Evolutionary conservation across 495 filamentous ascomycete genomes (phyloP), one percentile per base, ranked within the genome.

Genomic region (Opeltia flavorubescens): DNA sequence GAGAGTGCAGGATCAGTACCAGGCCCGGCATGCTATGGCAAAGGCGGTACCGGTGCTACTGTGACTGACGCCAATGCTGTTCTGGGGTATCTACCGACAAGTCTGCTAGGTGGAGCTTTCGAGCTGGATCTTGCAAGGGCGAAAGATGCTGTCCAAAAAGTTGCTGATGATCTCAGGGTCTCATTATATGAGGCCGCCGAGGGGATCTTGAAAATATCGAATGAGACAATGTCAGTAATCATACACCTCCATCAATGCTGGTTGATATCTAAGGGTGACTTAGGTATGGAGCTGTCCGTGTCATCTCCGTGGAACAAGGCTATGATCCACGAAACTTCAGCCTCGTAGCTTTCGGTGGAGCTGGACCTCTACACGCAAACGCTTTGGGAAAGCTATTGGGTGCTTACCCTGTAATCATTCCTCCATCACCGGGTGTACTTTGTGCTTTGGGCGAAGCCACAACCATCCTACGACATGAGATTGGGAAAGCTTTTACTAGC

Each of bases 311-410:
- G 4, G 69, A 74, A 42, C 70, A 71, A 43, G 70, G 70, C 7
- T 69, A 69, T 30, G 68, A 74, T 47, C 69, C 69, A 13, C 61
- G 63, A n/a, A 67, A 70, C 11, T 74, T 74, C 51, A 68, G 69
- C 2, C 58, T 74, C 4, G 70, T 74, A 3, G 69, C 69, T 0
- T 72, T 72, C 48, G 70, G 70, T 8, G 70, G 70, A 35, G 70
- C 68, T n/a, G 69, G 69, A 4, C 69, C 69, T 18, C 49, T 71
- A 6, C 67, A 70, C 53, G 69, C 66, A 0, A 71, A 71, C 43
- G 60, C 66, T 5, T 55, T 74, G 1, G 70, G 69, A 5, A 62
- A 69, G 50, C 60, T 74, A 1, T 56, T 74, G 0, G 66, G 68
- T 0, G 65, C 67, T 5, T 74, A 65, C 62, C 68, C 69, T 1